Conservation (phyloP, 2,329 filamentous ascomycete genomes). For the Sporothrix brunneoviolacea region DNA sequence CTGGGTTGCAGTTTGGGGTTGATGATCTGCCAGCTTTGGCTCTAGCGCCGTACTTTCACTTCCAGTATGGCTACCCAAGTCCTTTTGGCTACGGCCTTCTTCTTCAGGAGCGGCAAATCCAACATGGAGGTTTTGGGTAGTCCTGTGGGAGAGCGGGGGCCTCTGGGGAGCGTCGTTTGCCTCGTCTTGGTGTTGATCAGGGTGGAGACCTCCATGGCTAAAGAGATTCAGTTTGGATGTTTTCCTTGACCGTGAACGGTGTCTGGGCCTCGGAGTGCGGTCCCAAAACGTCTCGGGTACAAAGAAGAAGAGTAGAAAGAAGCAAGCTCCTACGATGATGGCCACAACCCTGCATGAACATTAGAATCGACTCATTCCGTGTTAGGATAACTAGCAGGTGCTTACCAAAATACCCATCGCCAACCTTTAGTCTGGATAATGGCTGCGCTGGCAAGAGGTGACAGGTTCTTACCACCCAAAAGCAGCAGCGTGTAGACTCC, state of each 20-base stretch:
- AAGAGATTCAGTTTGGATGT: constrained; percentile 5
- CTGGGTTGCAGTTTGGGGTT: too few relatives aligned
- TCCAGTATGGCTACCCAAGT: too few relatives aligned
- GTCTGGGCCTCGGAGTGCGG: constrained; percentile 53
- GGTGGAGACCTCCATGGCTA: background rate
- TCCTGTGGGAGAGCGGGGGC: background rate
- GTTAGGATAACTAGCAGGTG: too few relatives aligned
- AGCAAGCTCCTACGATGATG: constrained; percentile 67
- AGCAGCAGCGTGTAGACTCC: constrained; percentile 89
- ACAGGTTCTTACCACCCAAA: constrained; percentile 83
- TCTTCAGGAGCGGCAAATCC: constrained; percentile 42
- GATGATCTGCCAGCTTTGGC: too few relatives aligned
- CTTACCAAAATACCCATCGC: constrained; percentile 86
- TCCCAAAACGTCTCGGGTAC: constrained; percentile 97
- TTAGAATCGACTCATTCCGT: too few relatives aligned
- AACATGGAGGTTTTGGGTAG: constrained; percentile 40
- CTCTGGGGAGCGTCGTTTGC: background rate
- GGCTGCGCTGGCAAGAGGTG: constrained; percentile 78
- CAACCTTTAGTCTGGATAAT: constrained; percentile 73
- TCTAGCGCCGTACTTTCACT: too few relatives aligned
- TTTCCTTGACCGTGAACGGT: constrained; percentile 2
- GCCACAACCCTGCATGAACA: constrained; percentile 60
- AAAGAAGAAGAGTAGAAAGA: constrained; percentile 74
- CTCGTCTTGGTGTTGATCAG: background rate
- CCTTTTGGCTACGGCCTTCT: too few relatives aligned